Conservation (phyloP, 2,329 filamentous ascomycete species). For the Hypoxylon sp. region DNA sequence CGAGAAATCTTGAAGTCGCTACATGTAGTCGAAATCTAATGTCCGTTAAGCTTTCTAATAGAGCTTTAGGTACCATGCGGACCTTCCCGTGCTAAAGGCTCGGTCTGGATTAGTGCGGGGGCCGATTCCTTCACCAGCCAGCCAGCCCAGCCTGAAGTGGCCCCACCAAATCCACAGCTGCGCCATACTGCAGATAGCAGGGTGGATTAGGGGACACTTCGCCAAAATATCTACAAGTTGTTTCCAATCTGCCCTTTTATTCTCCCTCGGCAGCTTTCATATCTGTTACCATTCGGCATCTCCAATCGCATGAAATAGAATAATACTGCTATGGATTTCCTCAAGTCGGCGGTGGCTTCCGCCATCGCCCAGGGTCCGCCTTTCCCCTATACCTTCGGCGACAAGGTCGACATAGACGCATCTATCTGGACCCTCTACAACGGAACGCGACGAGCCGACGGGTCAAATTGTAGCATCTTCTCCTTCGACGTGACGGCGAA, state of each 20-base stretch:
- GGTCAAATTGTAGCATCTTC: slow-evolving; percentile 95
- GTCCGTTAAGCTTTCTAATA: neutral
- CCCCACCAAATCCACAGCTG: slow-evolving; percentile 15
- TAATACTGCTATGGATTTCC: slow-evolving; percentile 82
- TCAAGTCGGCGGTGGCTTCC: slow-evolving; percentile 97
- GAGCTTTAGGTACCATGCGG: neutral
- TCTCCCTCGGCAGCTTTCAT: neutral
- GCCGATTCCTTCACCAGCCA: slow-evolving; percentile 14
- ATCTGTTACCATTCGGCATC: neutral
- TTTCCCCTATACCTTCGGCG: slow-evolving; percentile 93
- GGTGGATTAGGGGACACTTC: slow-evolving; percentile 24
- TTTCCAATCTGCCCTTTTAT: neutral
- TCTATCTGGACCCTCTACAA: slow-evolving; percentile 98
- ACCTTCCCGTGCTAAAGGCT: slow-evolving; percentile 5
- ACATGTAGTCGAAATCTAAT: neutral
- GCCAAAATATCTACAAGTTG: slow-evolving; percentile 16
- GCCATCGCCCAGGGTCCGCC: slow-evolving; percentile 95
- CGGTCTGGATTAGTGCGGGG: slow-evolving; percentile 44
- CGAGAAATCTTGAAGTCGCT: neutral
- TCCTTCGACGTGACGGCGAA: slow-evolving; percentile 90
- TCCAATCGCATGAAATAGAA: slow-evolving; percentile 35
- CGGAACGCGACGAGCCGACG: slow-evolving; percentile 92
- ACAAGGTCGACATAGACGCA: slow-evolving; percentile 90
- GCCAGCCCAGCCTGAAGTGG: neutral
- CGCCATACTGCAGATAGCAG: slow-evolving; percentile 7